phyloP scores from a whole-genome alignment of 225 moss, liverwort and hornwort genomes.

The Pleurozium schreberi region DNA sequence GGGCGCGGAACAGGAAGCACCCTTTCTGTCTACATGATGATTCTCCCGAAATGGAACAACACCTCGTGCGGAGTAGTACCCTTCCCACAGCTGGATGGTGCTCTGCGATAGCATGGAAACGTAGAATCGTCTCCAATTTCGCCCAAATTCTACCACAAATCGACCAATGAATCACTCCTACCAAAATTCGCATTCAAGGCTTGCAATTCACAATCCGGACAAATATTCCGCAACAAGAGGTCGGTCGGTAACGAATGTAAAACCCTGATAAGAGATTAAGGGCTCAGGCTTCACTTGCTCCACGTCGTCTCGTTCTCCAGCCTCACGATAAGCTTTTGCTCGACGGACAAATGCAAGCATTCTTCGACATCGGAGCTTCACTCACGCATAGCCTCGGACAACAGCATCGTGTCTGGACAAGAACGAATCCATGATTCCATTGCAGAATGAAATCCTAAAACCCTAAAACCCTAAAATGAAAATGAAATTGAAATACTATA shows the following conservation, averaged over 20 bases:
- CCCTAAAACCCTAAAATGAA: too few species aligned
- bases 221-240: neutral
- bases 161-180: neutral
- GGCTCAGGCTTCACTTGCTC: neutral
- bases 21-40: neutral
- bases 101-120: conserved; percentile 29
- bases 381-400: neutral
- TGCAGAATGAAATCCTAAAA: neutral
- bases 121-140: neutral
- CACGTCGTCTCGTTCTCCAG: neutral
- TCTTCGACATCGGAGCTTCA: neutral
- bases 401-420: neutral
- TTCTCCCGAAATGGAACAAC: neutral
- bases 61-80: neutral
- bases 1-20: neutral
- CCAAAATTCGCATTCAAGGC: neutral
- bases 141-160: neutral
- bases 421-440: neutral
- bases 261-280: neutral
- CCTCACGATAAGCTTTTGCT: neutral
- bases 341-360: neutral
- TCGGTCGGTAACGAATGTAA: neutral
- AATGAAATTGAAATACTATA: too few species aligned
- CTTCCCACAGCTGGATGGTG: conserved; percentile 18
- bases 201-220: neutral